These are phyloP conservation scores for Epichloe gansuensis DNA, from an alignment of 2,329 filamentous ascomycete genomes.

Conservation along the genomic window DNA sequence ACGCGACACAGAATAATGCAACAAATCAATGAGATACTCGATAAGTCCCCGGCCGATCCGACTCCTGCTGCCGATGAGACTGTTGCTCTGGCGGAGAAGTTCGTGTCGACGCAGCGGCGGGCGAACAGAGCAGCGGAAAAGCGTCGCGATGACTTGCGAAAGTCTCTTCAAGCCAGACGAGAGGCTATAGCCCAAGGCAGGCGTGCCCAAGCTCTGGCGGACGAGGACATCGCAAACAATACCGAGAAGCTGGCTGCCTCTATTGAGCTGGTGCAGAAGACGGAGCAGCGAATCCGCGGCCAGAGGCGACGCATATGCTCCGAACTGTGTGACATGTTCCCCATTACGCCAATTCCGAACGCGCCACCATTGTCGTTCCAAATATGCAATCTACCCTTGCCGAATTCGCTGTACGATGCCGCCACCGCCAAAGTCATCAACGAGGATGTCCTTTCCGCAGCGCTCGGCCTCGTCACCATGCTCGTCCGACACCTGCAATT, in stretches of 20 bases:
- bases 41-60: slow-evolving; percentile 27
- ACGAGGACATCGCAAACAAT: slow-evolving; percentile 50
- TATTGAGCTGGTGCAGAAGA: slow-evolving; percentile 40
- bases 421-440: slow-evolving; percentile 32
- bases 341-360: slow-evolving; percentile 53
- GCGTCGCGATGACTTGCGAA: slow-evolving; percentile 53
- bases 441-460: slow-evolving; percentile 66
- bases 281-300: slow-evolving; percentile 58
- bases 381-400: slow-evolving; percentile 65
- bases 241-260: slow-evolving; percentile 46
- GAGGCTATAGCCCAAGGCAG: slow-evolving; percentile 56
- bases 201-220: slow-evolving; percentile 43
- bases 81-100: slow-evolving; percentile 34
- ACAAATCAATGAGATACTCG: slow-evolving; percentile 59
- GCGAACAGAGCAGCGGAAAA: slow-evolving; percentile 49
- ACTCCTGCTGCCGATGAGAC: slow-evolving; percentile 38
- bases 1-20: slow-evolving; percentile 61
- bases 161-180: slow-evolving; percentile 52
- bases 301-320: slow-evolving; percentile 82
- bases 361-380: slow-evolving; percentile 63
- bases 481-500: slow-evolving; percentile 65
- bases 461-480: slow-evolving; percentile 68
- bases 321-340: slow-evolving; percentile 67
- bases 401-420: slow-evolving; percentile 65
- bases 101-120: slow-evolving; percentile 52